Evolutionary conservation across 495 filamentous ascomycete genomes (phyloP), one percentile per base, ranked within the genome.

Genomic region (Neurospora sp.): DNA sequence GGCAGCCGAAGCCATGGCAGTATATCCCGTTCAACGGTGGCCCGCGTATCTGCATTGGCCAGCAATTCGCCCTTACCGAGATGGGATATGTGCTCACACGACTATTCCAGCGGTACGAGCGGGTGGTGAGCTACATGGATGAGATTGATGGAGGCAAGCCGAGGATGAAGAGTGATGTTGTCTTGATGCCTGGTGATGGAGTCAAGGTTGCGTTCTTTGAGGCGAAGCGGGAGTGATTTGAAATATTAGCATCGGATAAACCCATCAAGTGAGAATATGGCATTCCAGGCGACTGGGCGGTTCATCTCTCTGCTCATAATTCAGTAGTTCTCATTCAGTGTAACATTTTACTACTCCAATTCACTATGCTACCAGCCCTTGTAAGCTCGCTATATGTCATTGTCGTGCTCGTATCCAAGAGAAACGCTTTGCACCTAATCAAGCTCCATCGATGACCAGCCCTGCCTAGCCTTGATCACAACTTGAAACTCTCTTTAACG

Each of bases 21-120:
- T 95, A 91, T 81, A 83, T 95, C 12, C 91, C 92, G 2, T 95
- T 96, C 80, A 93, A 93, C 75, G 91, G 91, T 27, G 92, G 94
- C 0, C 92, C 93, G 44, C 85, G 94, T 44, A 95, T 97, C 72
- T 98, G 94, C 81, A 88, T 97, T 76, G 94, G 94, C 11, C 94
- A 92, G 88, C 85, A 89, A 86, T 91, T 85, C 72, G 93, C 93
- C n/a, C 85, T 96, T 31, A 93, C 93, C 1, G 93, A 95, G 84
- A 92, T 92, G 70, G 88, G 85, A 16, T 96, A 93, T 76, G 91
- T 91, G 5, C 85, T 93, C 12, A 89, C 91, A 14, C 81, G 90
- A 42, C 77, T 96, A 31, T 84, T 94, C 80, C 93, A 95, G 82
- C 83, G 83, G 44, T 96, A 89, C 77, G 87, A 89, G 61, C 79